Evolutionary conservation across 2,329 filamentous ascomycete genomes (phyloP), one percentile per base, ranked within the genome.

Genomic region (Beauveria asiatica): DNA sequence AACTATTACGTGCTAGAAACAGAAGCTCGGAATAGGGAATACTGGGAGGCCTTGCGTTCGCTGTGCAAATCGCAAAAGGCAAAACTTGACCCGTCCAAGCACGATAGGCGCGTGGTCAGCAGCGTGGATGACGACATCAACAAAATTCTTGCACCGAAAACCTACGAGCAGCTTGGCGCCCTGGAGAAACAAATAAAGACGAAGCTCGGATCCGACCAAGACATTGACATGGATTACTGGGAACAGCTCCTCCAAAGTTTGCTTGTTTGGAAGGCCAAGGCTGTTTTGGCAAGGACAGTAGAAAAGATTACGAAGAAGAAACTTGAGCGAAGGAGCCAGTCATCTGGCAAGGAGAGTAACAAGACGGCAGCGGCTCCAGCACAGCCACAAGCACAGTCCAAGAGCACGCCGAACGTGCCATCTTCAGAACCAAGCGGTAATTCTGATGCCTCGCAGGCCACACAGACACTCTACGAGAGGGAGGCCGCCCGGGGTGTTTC

Each of bases 191-290:
- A 97, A 75, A 94, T 99, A 72, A 86, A 85, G 70, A 79, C 81
- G 17, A 99, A 99, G 76, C 78, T 99, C 52, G 82, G 86, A 57
- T 95, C 91, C 8, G 87, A 96, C 70, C 92, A 97, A 69, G 87
- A 90, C 44, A 93, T 99, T 65, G 94, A 99, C 73, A 91, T 89
- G 2, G 94, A 99, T 74, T 99, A 97, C 72, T 99, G 94, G 94
- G 91, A 96, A 70, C 90, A 96, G 70, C 79, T 99, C 17, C 79
- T 99, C 63, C 86, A 87, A 65, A 95, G 87, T 70, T 77, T 99
- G 64, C 80, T 89, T 7, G 85, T 96, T 1, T 97, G 90, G 86
- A 97, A 97, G 76, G 91, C 94, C 39, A 92, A 90, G 72, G 91
- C 92, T 2, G 91, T 88, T 71, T 76, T 99, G 57, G 86, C 85